Percentiles rank a stretch among this genome's conserved stretches.
Conservation (phyloP, 2,329 filamentous ascomycete genomes). For the Fusarium tanahbumbuense region DNA sequence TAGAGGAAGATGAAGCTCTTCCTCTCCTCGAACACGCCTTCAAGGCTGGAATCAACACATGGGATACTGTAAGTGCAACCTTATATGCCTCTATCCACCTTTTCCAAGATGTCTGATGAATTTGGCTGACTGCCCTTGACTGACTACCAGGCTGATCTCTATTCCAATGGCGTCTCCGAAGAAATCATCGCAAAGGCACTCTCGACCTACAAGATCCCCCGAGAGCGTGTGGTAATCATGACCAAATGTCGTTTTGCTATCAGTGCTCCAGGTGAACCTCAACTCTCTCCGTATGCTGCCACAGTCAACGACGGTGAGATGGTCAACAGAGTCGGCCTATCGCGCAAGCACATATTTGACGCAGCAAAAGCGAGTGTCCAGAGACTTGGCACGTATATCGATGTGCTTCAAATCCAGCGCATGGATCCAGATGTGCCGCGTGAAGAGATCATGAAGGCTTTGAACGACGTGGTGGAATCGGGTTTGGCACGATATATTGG, state of each 20-base stretch:
- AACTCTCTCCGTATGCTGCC: too few species aligned
- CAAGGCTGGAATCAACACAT: conserved; percentile 39
- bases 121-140: too few species aligned
- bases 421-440: conserved; percentile 55
- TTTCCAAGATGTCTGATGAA: too few species aligned
- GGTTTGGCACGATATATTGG: conserved; percentile 69
- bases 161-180: conserved; percentile 67
- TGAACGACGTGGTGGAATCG: conserved; percentile 41
- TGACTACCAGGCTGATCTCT: conserved; percentile 61
- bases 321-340: too few species aligned
- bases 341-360: conserved; percentile 63
- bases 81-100: too few species aligned
- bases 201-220: conserved; percentile 66
- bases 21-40: conserved; percentile 34
- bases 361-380: conserved; percentile 63
- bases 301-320: too few species aligned
- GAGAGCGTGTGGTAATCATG: conserved; percentile 67
- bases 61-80: not conserved
- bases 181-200: conserved; percentile 67
- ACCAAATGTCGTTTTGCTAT: conserved; percentile 67
- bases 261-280: conserved; percentile 51
- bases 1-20: conserved; percentile 15
- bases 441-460: conserved; percentile 29
- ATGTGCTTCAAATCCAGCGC: conserved; percentile 66
- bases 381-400: conserved; percentile 57